phyloP scores from a whole-genome alignment of 2,329 filamentous ascomycete genomes.

The Coniochaeta sp. region DNA sequence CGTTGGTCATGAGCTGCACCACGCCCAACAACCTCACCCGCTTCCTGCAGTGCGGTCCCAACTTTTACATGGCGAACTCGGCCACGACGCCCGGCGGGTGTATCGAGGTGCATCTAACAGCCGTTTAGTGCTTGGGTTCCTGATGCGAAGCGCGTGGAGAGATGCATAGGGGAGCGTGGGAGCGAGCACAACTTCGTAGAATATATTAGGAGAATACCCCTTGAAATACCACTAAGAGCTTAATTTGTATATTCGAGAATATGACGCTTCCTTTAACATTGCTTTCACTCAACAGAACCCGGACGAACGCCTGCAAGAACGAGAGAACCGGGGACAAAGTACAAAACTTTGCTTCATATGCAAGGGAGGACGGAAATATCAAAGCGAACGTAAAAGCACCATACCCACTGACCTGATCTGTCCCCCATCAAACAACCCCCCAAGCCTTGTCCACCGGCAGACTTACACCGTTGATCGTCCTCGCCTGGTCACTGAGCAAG shows the following conservation, averaged over 20 bases:
- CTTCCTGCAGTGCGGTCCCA: too few species aligned
- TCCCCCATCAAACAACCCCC: constrained; percentile 21
- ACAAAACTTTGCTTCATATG: not conserved
- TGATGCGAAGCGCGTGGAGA: not conserved
- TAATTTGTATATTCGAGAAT: too few species aligned
- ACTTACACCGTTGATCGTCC: constrained; percentile 25
- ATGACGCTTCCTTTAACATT: not conserved
- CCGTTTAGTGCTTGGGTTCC: not conserved
- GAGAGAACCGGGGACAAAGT: not conserved
- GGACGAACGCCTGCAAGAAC: not conserved
- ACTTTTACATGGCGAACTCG: too few species aligned
- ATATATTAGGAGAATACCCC: too few species aligned
- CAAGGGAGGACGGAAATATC: not conserved
- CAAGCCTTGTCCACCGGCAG: constrained; percentile 28
- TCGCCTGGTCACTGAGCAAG: constrained; percentile 25
- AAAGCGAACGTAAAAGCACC: not conserved
- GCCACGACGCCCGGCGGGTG: not conserved
- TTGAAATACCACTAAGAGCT: too few species aligned
- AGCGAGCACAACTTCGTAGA: not conserved
- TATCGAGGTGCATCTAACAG: not conserved
- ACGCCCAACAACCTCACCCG: too few species aligned
- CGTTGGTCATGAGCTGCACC: too few species aligned
- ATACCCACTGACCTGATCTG: not conserved
- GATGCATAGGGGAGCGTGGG: not conserved
- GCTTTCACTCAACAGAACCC: not conserved